phyloP scores from a whole-genome alignment of 1,284 basidiomycete species.

The Ustilago shanxiensis region DNA sequence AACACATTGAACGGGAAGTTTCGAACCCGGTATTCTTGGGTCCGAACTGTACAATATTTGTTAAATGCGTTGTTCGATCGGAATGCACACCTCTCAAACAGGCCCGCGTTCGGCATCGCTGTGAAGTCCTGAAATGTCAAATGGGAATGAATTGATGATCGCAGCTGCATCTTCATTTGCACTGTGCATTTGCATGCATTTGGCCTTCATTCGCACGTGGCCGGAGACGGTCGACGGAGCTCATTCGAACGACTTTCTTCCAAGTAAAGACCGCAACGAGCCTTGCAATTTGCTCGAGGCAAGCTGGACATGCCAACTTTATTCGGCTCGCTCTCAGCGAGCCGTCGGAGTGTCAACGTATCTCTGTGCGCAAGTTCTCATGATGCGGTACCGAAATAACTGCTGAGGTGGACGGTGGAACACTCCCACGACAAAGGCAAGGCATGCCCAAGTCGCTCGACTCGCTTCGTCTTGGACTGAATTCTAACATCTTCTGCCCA shows the following conservation, averaged over 20 bases:
- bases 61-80: slow-evolving; percentile 9
- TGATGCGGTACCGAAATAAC: background rate
- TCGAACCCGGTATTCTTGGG: background rate
- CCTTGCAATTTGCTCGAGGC: no score
- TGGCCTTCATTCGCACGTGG: background rate
- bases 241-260: background rate
- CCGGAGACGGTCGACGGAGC: background rate
- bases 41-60: no score
- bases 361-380: background rate
- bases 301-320: background rate
- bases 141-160: background rate
- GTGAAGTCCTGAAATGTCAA: background rate
- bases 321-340: background rate
- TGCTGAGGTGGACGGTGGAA: background rate
- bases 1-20: no score
- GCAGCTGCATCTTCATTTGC: background rate
- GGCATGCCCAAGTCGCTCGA: background rate
- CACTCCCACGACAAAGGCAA: slow-evolving; percentile 2
- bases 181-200: background rate
- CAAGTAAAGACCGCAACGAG: no score
- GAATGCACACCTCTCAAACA: background rate
- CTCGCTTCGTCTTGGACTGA: slow-evolving; percentile 1
- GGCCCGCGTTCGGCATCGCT: background rate
- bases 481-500: background rate
- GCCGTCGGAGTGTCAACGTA: slow-evolving; percentile 1